A percentile compares a stretch with the other conserved stretches of the same genome.
These are phyloP conservation scores for Phanerodontia chrysosporium DNA, from an alignment of 768 basidiomycete genomes.

Conservation along the genomic window DNA sequence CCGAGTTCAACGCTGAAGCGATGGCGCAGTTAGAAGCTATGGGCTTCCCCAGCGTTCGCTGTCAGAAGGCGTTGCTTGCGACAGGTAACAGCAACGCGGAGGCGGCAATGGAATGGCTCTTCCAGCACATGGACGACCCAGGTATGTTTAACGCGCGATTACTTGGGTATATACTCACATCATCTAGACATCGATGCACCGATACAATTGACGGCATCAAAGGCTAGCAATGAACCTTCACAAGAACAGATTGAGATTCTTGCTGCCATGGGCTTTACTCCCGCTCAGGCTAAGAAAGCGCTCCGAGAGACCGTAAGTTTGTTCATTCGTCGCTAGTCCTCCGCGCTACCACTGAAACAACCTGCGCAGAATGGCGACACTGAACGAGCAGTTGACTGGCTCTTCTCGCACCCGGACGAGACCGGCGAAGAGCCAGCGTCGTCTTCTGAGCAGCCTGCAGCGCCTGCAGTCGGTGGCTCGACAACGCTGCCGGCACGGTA, in stretches of 20 bases:
- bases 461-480: conserved; percentile 43
- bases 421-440: conserved; percentile 51
- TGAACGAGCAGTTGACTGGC: conserved; percentile 92
- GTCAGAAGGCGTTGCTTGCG: conserved; percentile 86
- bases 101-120: conserved; percentile 93
- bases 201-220: conserved; percentile 35
- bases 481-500: conserved; percentile 68
- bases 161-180: background rate
- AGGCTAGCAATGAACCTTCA: conserved; percentile 49
- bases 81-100: conserved; percentile 77
- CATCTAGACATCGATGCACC: conserved; percentile 81
- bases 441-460: conserved; percentile 19
- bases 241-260: conserved; percentile 71
- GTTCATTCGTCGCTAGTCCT: background rate
- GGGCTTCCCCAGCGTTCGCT: conserved; percentile 86
- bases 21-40: conserved; percentile 78
- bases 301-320: conserved; percentile 77
- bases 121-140: conserved; percentile 91
- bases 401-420: conserved; percentile 92
- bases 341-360: background rate
- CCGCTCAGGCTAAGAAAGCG: conserved; percentile 80
- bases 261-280: conserved; percentile 89
- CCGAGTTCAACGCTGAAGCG: conserved; percentile 71
- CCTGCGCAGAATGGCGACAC: conserved; percentile 55
- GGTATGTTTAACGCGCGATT: conserved; percentile 38